Evolutionary conservation across 495 filamentous ascomycete genomes (phyloP).

Genomic region (Haplographium delicatum): DNA sequence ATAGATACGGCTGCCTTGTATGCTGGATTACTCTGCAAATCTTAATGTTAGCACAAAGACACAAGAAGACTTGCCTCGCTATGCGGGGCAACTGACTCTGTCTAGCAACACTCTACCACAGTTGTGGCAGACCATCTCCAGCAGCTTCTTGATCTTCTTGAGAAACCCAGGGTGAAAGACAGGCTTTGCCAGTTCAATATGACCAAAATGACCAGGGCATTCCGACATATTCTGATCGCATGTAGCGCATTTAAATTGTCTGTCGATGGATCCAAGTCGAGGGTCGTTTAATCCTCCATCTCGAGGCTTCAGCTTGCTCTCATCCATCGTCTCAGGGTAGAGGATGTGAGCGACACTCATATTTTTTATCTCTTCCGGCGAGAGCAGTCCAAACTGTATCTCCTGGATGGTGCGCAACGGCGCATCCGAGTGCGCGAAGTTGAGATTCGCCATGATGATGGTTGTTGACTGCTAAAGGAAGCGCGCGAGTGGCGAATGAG

Average conservation of each 20-base stretch:
- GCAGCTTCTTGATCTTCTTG: constrained; percentile 94
- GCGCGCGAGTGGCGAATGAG: constrained; percentile 5
- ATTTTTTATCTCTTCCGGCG: constrained; percentile 94
- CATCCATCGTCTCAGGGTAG: constrained; percentile 99
- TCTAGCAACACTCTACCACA: constrained; percentile 93
- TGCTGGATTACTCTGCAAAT: constrained; percentile 69
- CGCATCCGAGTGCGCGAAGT: constrained; percentile 88
- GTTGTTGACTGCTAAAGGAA: neutral
- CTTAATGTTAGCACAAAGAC: constrained; percentile 58
- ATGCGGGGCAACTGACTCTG: constrained; percentile 68
- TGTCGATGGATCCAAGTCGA: constrained; percentile 88
- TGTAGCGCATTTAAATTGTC: constrained; percentile 88
- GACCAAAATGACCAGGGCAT: constrained; percentile 95
- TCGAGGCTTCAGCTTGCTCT: constrained; percentile 79
- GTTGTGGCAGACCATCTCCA: constrained; percentile 97
- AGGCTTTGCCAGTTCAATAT: constrained; percentile 91
- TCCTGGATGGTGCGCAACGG: constrained; percentile 92
- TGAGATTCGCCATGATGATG: constrained; percentile 82
- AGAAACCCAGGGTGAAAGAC: constrained; percentile 96
- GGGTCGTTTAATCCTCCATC: constrained; percentile 90
- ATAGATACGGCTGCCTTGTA: constrained; percentile 75
- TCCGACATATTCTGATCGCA: constrained; percentile 91
- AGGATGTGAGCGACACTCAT: constrained; percentile 92
- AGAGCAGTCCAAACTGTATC: constrained; percentile 96
- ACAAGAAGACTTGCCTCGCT: constrained; percentile 39